A percentile compares a stretch with the other conserved stretches of the same genome.
Conservation (phyloP, 768 basidiomycete species). For the Kwoniella sp. region DNA sequence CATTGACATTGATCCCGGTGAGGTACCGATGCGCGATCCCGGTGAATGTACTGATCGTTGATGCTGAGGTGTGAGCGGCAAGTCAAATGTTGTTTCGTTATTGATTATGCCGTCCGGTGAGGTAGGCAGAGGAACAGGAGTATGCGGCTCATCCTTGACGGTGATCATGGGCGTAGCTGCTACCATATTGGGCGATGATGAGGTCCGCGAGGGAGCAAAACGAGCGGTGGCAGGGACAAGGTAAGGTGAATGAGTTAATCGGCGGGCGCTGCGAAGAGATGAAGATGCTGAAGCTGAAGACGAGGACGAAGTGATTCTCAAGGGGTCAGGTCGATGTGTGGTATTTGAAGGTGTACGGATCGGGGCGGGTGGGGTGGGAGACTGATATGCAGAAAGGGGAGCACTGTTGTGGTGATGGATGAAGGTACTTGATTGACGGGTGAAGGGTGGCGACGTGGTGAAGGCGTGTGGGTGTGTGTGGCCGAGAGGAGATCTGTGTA, state of each 20-base stretch:
- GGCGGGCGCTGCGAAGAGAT: conserved; percentile 7
- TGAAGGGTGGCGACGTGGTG: background rate
- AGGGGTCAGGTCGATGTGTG: conserved; percentile 17
- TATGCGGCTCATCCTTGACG: conserved; percentile 16
- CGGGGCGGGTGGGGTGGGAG: background rate
- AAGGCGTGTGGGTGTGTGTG: background rate
- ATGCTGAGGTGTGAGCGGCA: background rate
- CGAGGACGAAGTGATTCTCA: conserved; percentile 5
- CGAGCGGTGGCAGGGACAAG: conserved; percentile 12
- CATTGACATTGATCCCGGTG: conserved; percentile 25
- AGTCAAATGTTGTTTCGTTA: background rate
- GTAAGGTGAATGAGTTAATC: conserved; percentile 17
- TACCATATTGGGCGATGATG: conserved; percentile 15
- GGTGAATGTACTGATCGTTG: conserved; percentile 2
- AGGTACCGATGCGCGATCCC: conserved; percentile 6
- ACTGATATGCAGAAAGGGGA: background rate
- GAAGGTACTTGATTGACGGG: background rate
- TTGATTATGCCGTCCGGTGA: background rate
- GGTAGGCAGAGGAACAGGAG: conserved; percentile 2
- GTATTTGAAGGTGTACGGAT: background rate
- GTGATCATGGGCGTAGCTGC: conserved; percentile 1
- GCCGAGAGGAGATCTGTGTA: background rate
- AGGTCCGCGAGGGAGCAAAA: background rate
- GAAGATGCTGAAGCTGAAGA: conserved; percentile 12
- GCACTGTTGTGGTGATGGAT: background rate